Conservation (phyloP, 106 monocot species). For the Vanilla planifolia region DNA sequence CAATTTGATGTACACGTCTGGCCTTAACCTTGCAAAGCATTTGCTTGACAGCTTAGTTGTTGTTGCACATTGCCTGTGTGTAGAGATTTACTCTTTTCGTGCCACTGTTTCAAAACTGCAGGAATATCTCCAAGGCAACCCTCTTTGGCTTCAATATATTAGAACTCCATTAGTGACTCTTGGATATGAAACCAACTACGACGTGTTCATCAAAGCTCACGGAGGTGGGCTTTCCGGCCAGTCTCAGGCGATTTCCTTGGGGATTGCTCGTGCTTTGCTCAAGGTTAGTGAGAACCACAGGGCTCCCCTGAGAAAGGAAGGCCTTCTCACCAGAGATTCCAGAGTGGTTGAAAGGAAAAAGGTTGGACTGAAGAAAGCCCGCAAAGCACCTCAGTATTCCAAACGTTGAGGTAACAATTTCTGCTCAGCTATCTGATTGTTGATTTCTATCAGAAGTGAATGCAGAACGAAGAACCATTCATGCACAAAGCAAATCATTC, state of each 20-base stretch:
- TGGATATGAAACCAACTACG: slow-evolving; percentile 77
- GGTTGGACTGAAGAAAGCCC: slow-evolving; percentile 85
- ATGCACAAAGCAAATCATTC: no score
- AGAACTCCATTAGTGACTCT: slow-evolving; percentile 67
- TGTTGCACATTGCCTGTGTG: no score
- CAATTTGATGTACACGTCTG: no score
- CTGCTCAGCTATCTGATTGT: background rate
- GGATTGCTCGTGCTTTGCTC: slow-evolving; percentile 82
- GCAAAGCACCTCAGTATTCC: slow-evolving; percentile 87
- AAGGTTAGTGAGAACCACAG: slow-evolving; percentile 84
- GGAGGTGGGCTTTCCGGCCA: slow-evolving; percentile 96
- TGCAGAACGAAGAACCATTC: no score
- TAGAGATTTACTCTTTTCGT: background rate
- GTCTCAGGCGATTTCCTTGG: slow-evolving; percentile 88
- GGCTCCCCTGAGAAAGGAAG: slow-evolving; percentile 59
- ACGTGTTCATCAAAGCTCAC: slow-evolving; percentile 90
- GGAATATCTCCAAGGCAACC: slow-evolving; percentile 95
- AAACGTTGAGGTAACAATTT: slow-evolving; percentile 58
- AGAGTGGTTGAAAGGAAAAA: slow-evolving; percentile 98
- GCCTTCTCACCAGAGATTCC: slow-evolving; percentile 83
- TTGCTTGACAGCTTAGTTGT: no score
- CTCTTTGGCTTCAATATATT: slow-evolving; percentile 76
- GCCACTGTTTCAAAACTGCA: slow-evolving; percentile 7
- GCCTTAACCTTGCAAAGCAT: no score
- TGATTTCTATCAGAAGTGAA: background rate